Evolutionary conservation across 1,139 yeast species (phyloP), one percentile per base, ranked within the genome.

Genomic region (Candida labiduridarum): DNA sequence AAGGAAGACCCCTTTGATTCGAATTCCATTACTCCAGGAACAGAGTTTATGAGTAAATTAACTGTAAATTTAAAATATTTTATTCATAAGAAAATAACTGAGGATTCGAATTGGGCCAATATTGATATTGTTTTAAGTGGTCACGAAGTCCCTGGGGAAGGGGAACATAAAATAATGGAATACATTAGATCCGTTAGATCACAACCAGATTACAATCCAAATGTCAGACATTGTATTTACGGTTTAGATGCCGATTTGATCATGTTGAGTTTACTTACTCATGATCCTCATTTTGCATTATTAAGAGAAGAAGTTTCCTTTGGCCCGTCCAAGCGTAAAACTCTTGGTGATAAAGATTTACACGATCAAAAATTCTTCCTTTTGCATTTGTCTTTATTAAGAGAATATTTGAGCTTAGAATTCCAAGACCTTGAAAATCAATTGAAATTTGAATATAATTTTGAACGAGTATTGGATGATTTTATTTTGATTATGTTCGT

Each of bases 91-190:
- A 95, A 95, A 68, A 84, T 94, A 47, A 84, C 96, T 40, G 85
- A 86, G 44, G 99, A 95, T 63, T 83, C 96, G 5, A 90, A 87
- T 49, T 95, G 99, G 99, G 88, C 90, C 58, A 82, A 85, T 54
- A 76, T 90, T 56, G 83, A 91, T 58, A 85, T 95, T 50, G 82
- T 95, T 38, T 83, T 95, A 55, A 88, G 96, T 50, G 99, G 96
- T 48, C 97, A 96, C 57, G 94, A 94, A 58, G 98, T 91, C n/a
- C 99, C 99, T 3, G 99, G 99, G 56, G 99, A 95, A 78, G 99
- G 99, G 66, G 99, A 95, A 72, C 99, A 94, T 72, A 94, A 94
- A 67, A 90, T 94, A 60, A 94, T 94, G 99, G 90, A 89, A 61
- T 95, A 85, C 63, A 90, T 95, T 56, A 82, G 99, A 68, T 78